These are phyloP conservation scores for Stenogyne calaminthoides DNA, from an alignment of 305 asterid species.

Conservation along the genomic window DNA sequence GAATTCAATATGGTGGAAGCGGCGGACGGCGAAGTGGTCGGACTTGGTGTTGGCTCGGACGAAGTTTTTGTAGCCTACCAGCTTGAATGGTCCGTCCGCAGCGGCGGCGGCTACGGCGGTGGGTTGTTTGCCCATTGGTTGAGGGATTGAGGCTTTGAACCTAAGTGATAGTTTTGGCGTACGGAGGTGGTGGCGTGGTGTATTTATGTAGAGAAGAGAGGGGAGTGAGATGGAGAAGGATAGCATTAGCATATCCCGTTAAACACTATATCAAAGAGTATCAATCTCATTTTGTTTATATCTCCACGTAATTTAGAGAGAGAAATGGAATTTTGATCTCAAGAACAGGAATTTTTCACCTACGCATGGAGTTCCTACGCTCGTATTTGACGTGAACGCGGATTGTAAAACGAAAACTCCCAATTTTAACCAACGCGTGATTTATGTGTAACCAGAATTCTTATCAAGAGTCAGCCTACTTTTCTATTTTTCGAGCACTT, in stretches of 20 bases:
- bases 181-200: conserved; percentile 20
- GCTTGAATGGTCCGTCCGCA: conserved; percentile 41
- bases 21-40: conserved; percentile 61
- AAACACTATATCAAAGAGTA: too few relatives aligned
- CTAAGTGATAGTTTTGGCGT: neutral
- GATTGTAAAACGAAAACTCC: too few relatives aligned
- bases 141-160: conserved; percentile 20
- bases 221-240: conserved; percentile 8
- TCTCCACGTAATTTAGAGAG: neutral
- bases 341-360: too few relatives aligned
- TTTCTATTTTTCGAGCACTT: too few relatives aligned
- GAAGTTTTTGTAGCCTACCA: conserved; percentile 64
- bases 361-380: too few relatives aligned
- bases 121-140: conserved; percentile 34
- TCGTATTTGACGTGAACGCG: too few relatives aligned
- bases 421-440: too few relatives aligned
- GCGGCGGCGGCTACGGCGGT: too few relatives aligned
- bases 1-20: conserved; percentile 89
- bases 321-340: too few relatives aligned
- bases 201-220: conserved; percentile 12
- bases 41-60: conserved; percentile 62
- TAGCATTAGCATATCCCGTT: neutral
- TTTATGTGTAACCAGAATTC: too few relatives aligned
- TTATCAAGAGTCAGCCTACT: too few relatives aligned
- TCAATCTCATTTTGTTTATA: neutral